Percentiles rank a stretch among this genome's conserved stretches.
Conservation (phyloP, 1,139 yeast genomes). For the Yamadazyma kanchanaburiensis region DNA sequence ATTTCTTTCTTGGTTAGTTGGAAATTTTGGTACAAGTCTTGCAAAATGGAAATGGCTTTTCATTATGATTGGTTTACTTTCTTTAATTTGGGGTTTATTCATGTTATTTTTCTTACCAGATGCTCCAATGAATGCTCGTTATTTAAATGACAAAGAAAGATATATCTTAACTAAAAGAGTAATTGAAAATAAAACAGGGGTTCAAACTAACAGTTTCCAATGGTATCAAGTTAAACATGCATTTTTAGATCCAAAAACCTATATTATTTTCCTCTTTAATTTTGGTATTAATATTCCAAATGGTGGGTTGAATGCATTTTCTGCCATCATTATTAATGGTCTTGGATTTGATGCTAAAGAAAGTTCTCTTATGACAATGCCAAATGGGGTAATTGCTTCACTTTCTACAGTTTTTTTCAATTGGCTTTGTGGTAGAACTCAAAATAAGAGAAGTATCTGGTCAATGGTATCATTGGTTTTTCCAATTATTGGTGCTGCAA, state of each 20-base stretch:
- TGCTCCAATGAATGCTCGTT: constrained; percentile 21
- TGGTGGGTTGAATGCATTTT: constrained; percentile 42
- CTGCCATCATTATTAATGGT: constrained; percentile 16
- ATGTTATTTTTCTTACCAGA: constrained; percentile 23
- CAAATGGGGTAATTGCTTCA: constrained; percentile 22
- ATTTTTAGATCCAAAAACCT: constrained; percentile 20
- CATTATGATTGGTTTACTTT: constrained; percentile 26
- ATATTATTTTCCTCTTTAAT: constrained; percentile 27
- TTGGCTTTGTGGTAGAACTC: constrained; percentile 15
- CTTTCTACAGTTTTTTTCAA: constrained; percentile 16
- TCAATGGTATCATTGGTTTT: constrained; percentile 13
- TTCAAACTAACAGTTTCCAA: constrained; percentile 20
- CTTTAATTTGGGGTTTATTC: constrained; percentile 25
- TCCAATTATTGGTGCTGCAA: constrained; percentile 19
- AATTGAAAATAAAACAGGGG: constrained; percentile 22
- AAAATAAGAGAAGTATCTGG: constrained; percentile 14
- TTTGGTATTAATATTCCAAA: constrained; percentile 34
- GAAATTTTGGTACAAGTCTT: constrained; percentile 21
- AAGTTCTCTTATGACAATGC: constrained; percentile 21
- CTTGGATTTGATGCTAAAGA: constrained; percentile 19
- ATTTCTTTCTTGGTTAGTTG: constrained; percentile 26
- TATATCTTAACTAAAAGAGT: constrained; percentile 21
- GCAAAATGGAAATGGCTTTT: constrained; percentile 32
- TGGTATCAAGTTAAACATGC: constrained; percentile 24
- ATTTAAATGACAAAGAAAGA: constrained; percentile 20